These are phyloP conservation scores for Leccinum ochraceum DNA, from an alignment of 768 basidiomycete genomes.

Conservation along the genomic window DNA sequence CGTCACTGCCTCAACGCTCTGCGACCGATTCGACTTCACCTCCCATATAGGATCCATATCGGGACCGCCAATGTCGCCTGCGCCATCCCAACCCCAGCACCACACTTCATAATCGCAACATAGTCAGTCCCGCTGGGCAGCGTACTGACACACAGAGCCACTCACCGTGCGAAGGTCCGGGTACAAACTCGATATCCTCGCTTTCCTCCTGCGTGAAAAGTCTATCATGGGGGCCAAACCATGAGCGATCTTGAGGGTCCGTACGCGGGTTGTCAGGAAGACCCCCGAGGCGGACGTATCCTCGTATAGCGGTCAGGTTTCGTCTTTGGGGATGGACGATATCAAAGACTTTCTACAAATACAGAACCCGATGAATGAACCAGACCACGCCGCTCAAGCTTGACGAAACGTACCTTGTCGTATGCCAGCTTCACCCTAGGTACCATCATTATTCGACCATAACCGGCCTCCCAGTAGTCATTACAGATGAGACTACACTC, in stretches of 20 bases:
- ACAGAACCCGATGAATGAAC: constrained; percentile 6
- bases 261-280: constrained; percentile 94
- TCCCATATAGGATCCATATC: constrained; percentile 99
- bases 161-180: constrained; percentile 84
- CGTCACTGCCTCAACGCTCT: constrained; percentile 53
- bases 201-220: constrained; percentile 89
- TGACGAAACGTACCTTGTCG: constrained; percentile 62
- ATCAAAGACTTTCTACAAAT: constrained; percentile 83
- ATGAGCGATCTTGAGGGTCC: constrained; percentile 95
- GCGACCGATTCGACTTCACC: constrained; percentile 67
- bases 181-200: constrained; percentile 69
- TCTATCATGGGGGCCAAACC: constrained; percentile 97
- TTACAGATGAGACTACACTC: constrained; percentile 98
- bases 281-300: constrained; percentile 93
- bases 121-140: constrained; percentile 5
- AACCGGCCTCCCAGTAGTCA: constrained; percentile 96
- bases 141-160: background rate
- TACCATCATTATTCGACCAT: constrained; percentile 97
- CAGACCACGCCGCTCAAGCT: background rate
- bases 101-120: constrained; percentile 59
- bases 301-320: constrained; percentile 95
- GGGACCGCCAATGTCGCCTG: constrained; percentile 95
- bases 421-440: constrained; percentile 96
- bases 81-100: constrained; percentile 99
- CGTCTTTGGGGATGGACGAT: constrained; percentile 89